Conservation (phyloP, 2,329 filamentous ascomycete genomes). For the Xylariaceae sp. region DNA sequence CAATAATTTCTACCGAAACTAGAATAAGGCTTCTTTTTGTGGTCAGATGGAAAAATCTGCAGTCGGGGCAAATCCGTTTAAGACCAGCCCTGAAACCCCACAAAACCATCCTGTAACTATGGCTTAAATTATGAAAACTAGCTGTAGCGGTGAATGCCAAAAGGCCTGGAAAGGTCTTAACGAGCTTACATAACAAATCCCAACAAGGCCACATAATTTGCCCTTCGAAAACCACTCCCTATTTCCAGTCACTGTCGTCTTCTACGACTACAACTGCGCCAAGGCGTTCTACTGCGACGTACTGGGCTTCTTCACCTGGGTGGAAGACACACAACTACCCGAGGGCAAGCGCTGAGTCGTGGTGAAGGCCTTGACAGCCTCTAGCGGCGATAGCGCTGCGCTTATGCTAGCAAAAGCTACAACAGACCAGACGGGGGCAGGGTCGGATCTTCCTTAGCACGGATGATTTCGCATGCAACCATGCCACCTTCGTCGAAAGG, state of each 20-base stretch:
- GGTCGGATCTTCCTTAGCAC: slow-evolving; percentile 24
- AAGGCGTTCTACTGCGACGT: slow-evolving; percentile 25
- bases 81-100: too few species aligned
- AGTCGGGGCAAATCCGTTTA: too few species aligned
- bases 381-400: slow-evolving; percentile 18
- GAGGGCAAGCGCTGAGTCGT: slow-evolving; percentile 23
- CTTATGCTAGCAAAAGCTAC: slow-evolving; percentile 19
- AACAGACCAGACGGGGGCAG: slow-evolving; percentile 22
- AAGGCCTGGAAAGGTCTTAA: too few species aligned
- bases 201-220: too few species aligned
- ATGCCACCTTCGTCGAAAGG: slow-evolving; percentile 11
- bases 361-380: too few species aligned
- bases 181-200: too few species aligned
- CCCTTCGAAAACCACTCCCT: slow-evolving; percentile 19
- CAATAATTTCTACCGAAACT: too few species aligned
- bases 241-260: slow-evolving; percentile 21
- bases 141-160: too few species aligned
- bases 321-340: slow-evolving; percentile 15
- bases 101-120: too few species aligned
- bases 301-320: slow-evolving; percentile 18
- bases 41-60: too few species aligned
- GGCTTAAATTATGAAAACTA: too few species aligned
- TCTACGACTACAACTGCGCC: slow-evolving; percentile 25
- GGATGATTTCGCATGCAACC: slow-evolving; percentile 22
- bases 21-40: too few species aligned